These are phyloP conservation scores for Eucalyptus erythrocorys DNA, from an alignment of 345 rosid species.

Conservation along the genomic window DNA sequence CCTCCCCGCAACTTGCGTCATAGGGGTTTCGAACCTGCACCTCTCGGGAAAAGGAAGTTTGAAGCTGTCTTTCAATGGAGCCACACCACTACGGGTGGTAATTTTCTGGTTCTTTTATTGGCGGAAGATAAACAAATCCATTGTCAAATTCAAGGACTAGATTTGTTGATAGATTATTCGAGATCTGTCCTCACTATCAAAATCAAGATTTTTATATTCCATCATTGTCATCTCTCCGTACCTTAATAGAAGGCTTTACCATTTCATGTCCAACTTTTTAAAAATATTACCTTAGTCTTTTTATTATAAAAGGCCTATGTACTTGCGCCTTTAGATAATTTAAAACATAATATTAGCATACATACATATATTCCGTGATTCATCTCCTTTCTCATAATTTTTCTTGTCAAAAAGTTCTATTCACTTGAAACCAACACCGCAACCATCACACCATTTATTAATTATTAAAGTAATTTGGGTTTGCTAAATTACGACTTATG, in stretches of 20 bases:
- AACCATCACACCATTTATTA: background rate
- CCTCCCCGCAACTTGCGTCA: too few species aligned
- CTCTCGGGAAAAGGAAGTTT: too few species aligned
- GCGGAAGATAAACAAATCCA: background rate
- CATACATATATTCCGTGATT: accelerated
- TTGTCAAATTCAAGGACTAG: background rate
- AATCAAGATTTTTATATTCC: background rate
- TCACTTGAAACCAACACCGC: accelerated
- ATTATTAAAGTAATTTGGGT: background rate
- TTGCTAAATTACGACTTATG: background rate
- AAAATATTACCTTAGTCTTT: background rate
- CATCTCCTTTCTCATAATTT: background rate
- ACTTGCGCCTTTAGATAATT: background rate
- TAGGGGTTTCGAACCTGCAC: too few species aligned
- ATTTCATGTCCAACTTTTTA: background rate
- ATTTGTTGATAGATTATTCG: background rate
- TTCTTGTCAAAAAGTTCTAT: background rate
- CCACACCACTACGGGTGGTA: too few species aligned
- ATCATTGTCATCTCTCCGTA: background rate
- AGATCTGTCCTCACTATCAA: background rate
- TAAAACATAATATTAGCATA: background rate
- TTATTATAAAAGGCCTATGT: background rate
- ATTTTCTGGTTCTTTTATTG: background rate
- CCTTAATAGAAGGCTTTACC: background rate
- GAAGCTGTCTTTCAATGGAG: too few species aligned